A percentile compares a stretch with the other conserved stretches of the same genome.
phyloP scores from a whole-genome alignment of 306 rosid genomes.

The Sphenostylis stenocarpa region DNA sequence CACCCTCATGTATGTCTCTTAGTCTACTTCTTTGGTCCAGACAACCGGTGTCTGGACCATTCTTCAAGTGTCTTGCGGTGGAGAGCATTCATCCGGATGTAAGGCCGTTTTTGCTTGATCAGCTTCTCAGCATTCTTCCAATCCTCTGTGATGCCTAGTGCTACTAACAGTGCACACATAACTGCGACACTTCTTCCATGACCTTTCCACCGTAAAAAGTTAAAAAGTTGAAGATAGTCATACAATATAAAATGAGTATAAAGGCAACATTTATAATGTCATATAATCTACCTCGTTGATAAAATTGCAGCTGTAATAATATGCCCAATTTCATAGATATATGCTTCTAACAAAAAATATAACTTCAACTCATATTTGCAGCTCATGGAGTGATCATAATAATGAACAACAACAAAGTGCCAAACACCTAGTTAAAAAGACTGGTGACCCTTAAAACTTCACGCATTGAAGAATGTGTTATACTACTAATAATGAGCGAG shows the following conservation, averaged over 20 bases:
- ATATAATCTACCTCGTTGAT: neutral
- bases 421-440: neutral
- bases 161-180: slow-evolving; percentile 86
- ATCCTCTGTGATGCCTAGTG: slow-evolving; percentile 75
- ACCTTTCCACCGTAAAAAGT: slow-evolving; percentile 44
- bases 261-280: neutral
- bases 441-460: neutral
- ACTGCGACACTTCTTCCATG: slow-evolving; percentile 98
- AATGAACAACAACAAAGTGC: neutral
- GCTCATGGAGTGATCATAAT: slow-evolving; percentile 3
- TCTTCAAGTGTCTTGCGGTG: slow-evolving; percentile 80
- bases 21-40: slow-evolving; percentile 45
- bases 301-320: neutral
- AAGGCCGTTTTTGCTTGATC: slow-evolving; percentile 68
- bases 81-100: slow-evolving; percentile 73
- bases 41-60: slow-evolving; percentile 77
- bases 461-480: slow-evolving; percentile 17
- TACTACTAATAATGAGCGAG: neutral
- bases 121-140: slow-evolving; percentile 90
- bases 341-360: too few species aligned
- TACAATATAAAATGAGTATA: neutral
- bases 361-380: neutral
- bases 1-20: neutral
- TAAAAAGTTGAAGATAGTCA: neutral
- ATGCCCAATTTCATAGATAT: neutral